phyloP scores from a whole-genome alignment of 306 rosid species.

The apple (Malus domestica) region ASM211411v1 NC_041797.1:12484001-12484500 shows the following conservation, averaged over 20 bases:
- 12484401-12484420: background rate
- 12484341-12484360: background rate
- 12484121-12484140: slow-evolving; percentile 13
- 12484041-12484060: slow-evolving; percentile 29
- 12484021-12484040: slow-evolving; percentile 76
- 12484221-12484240: background rate
- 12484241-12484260: background rate
- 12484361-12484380: too few relatives aligned
- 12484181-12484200: slow-evolving; percentile 74
- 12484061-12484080: slow-evolving; percentile 35
- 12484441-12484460: too few relatives aligned
- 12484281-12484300: background rate
- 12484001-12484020: slow-evolving; percentile 62
- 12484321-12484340: background rate
- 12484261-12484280: background rate
- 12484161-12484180: slow-evolving; percentile 53
- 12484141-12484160: slow-evolving; percentile 23
- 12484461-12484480: too few relatives aligned
- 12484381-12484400: background rate
- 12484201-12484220: slow-evolving; percentile 31
- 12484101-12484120: slow-evolving; percentile 35
- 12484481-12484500: too few relatives aligned
- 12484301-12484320: background rate
- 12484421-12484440: too few relatives aligned
- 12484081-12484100: slow-evolving; percentile 33